These are phyloP conservation scores for Russula sp. DNA, from an alignment of 768 basidiomycete species.

Conservation along the genomic window DNA sequence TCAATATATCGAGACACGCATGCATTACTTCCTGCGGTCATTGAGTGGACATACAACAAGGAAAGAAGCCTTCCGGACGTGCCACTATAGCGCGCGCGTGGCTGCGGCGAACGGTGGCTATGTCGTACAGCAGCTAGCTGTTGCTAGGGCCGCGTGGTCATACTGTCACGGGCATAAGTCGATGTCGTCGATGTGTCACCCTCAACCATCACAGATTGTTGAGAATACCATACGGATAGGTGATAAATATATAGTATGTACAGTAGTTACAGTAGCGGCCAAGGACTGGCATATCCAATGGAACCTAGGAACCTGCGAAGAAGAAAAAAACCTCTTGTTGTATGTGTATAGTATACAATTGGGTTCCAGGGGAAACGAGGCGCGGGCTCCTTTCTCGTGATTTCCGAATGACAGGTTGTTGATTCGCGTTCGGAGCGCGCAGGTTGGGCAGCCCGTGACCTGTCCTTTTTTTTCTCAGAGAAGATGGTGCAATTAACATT, in stretches of 20 bases:
- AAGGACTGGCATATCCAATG: no score
- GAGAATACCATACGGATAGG: no score
- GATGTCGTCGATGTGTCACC: neutral
- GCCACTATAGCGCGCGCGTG: neutral
- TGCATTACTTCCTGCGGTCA: neutral
- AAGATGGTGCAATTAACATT: no score
- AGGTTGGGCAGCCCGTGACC: no score
- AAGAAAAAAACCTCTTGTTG: neutral
- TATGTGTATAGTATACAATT: no score
- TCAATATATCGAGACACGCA: neutral
- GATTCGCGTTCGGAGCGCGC: no score
- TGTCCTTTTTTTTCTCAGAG: no score
- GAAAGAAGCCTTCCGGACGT: neutral
- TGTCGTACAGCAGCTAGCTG: neutral
- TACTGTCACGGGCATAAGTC: no score
- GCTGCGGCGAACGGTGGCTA: conserved; percentile 1
- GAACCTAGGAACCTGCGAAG: neutral
- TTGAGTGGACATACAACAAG: neutral
- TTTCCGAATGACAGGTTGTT: no score
- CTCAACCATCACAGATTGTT: neutral
- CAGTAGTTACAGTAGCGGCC: no score
- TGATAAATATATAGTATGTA: neutral
- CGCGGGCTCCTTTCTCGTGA: no score
- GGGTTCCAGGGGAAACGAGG: no score
- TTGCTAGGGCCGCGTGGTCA: neutral